Base-by-base conservation (phyloP, 345 rosid species). In the Camelina hispida region DNA sequence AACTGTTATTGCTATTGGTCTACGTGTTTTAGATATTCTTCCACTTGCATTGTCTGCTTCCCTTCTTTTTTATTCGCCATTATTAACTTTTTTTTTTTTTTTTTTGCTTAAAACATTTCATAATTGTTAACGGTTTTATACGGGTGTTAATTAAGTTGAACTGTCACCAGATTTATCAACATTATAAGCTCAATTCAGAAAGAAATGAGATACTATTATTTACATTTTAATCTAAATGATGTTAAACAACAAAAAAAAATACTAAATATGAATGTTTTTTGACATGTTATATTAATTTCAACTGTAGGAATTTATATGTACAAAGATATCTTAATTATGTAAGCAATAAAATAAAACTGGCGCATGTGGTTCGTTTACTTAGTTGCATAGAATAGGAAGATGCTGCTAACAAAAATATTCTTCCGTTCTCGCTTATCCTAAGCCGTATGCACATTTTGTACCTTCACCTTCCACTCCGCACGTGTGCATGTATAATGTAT, bases 371-470 rank as follows among this genome's bases (percentile, higher is more conserved):
- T 67, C 67, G 61, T 74, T 66, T 66, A 47, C 59, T 68, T 15
- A 42, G 61, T 37, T 59, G 68, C 14, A 66, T 38, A 68, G 53
- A 58, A 74, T 66, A 30, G 20, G 25, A 40, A 35, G 67, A 68
- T 75, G 68, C 53, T 28, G 35, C 11, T 44, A 20, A 34, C 37
- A 34, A 34, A 56, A 65, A 50, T 67, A 68, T 59, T n/a, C 47
- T 43, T 62, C 65, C 70, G 68, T 62, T 76, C 70, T 7, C 4
- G 50, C 58, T 76, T 69, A 69, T 69, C 70, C 46, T 46, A 55
- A 69, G 70, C 75, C 80, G 75, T 69, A 69, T 69, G 63, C 74
- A 46, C 57, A 32, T 23, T 62, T 42, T 54, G 80, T 76, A 69
- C 80, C 70, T 76, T 55, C 50, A 5, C 4, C 4, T 34, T 43